Percentiles rank a stretch among this genome's conserved stretches.
These are phyloP conservation scores for Dissoconium aciculare DNA, from an alignment of 2,329 filamentous ascomycete species.

Conservation along the genomic window DNA sequence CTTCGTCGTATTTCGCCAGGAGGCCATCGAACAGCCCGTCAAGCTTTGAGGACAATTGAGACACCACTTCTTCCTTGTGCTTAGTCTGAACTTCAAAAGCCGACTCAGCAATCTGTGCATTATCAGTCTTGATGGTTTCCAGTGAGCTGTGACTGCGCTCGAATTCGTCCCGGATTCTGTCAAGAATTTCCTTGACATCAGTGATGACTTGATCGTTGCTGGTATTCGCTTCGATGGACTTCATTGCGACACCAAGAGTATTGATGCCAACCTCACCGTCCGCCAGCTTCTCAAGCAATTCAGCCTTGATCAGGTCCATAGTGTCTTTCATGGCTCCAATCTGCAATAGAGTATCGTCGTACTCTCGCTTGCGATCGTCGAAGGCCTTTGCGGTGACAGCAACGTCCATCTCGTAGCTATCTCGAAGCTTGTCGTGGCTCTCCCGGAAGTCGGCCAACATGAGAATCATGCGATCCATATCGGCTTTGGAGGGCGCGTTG, in stretches of 20 bases:
- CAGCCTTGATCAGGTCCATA: slow-evolving; percentile 62
- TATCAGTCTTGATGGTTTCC: slow-evolving; percentile 65
- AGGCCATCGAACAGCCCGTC: slow-evolving; percentile 72
- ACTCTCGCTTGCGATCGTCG: slow-evolving; percentile 72
- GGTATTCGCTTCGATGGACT: slow-evolving; percentile 56
- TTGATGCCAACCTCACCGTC: slow-evolving; percentile 55
- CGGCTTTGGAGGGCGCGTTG: slow-evolving; percentile 58
- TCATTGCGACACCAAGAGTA: slow-evolving; percentile 43
- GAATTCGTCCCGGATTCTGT: slow-evolving; percentile 70
- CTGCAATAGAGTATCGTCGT: slow-evolving; percentile 59
- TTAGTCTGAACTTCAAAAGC: slow-evolving; percentile 46
- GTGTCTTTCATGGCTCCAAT: slow-evolving; percentile 65
- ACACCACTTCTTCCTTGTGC: slow-evolving; percentile 38
- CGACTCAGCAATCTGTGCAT: slow-evolving; percentile 44
- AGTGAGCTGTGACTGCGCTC: slow-evolving; percentile 72
- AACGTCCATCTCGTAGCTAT: slow-evolving; percentile 58
- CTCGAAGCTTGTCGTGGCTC: slow-evolving; percentile 51
- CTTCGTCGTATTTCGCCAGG: slow-evolving; percentile 75
- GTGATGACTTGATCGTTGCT: slow-evolving; percentile 29
- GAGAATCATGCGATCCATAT: slow-evolving; percentile 49
- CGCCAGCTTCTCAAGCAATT: slow-evolving; percentile 61
- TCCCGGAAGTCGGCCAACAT: slow-evolving; percentile 38
- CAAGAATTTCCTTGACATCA: slow-evolving; percentile 46
- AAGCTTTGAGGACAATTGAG: slow-evolving; percentile 41
- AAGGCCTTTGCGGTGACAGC: slow-evolving; percentile 64